These are phyloP conservation scores for Amphicarpaea edgeworthii DNA, from an alignment of 306 rosid species.

Conservation along the genomic window DNA sequence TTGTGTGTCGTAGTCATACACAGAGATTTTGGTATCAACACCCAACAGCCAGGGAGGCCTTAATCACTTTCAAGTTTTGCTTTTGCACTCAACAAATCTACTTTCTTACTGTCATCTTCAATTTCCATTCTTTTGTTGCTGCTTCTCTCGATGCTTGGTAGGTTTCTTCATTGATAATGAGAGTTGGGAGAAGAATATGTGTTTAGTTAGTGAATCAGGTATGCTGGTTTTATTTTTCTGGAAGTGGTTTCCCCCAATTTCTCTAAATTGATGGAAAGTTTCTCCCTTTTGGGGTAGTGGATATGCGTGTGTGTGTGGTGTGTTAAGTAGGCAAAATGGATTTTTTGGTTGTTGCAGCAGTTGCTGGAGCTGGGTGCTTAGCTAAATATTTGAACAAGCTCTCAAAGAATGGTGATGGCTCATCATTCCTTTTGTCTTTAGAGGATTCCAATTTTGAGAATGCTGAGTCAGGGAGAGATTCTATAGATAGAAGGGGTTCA, in stretches of 20 bases:
- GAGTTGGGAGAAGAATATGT: constrained; percentile 30
- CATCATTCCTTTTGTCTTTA: constrained; percentile 43
- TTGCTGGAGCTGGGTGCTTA: constrained; percentile 84
- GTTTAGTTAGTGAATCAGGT: constrained; percentile 31
- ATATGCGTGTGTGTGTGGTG: constrained; percentile 19
- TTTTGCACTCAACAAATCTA: neutral
- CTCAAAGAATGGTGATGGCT: constrained; percentile 47
- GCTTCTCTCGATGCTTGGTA: neutral
- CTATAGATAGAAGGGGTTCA: constrained; percentile 46
- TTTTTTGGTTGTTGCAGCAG: constrained; percentile 83
- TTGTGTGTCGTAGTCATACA: neutral
- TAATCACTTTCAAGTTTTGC: neutral
- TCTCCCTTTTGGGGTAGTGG: constrained; percentile 45
- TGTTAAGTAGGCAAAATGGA: constrained; percentile 65
- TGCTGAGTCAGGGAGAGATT: constrained; percentile 35
- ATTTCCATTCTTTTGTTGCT: neutral
- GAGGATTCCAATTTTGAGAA: constrained; percentile 57
- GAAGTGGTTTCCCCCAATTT: constrained; percentile 20
- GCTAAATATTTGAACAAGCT: constrained; percentile 67
- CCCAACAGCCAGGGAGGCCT: neutral
- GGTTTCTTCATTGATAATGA: constrained; percentile 29
- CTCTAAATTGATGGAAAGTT: constrained; percentile 44
- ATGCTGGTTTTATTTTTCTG: constrained; percentile 33
- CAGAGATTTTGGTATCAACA: neutral
- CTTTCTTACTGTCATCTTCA: neutral